Evolutionary conservation across 2,329 filamentous ascomycete genomes (phyloP), one percentile per base, ranked within the genome.

Genomic region (Aspergillus vadensis): DNA sequence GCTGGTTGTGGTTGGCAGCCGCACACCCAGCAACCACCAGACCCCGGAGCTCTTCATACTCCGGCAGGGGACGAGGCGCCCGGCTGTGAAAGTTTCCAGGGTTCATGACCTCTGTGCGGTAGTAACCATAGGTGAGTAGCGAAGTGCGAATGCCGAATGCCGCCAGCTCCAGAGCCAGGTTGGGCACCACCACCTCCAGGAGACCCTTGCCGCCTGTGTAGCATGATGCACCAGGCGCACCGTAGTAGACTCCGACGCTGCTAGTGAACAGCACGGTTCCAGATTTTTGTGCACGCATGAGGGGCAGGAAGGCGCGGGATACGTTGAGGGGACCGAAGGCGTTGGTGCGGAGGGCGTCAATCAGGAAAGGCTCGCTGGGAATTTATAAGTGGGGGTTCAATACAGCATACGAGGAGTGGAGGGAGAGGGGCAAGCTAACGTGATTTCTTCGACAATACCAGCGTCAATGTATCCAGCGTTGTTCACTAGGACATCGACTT

Each of bases 61-160:
- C 66, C 21, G 44, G 44, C 44, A 49, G 5, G 1, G 7, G 50
- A 23, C 60, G 36, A 5, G 59, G 25, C 12, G 60, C 49, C 1
- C 55, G 21, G 43, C 55, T 23, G 21, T 55, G 32, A 8, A 55
- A 36, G 21, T 61, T 58, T 3, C 49, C 52, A 8, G 58, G 36
- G 5, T 79, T 77, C 7, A 85, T 74, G 52, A 86, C 81, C 0
- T 68, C 72, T 0, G 83, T 86, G 2, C 83, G 79, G 67, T 86
- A 85, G 60, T 82, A 82, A 0, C 83, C 84, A 0, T 83, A 83
- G 61, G 84, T 83, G 3, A 85, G 71, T 1, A 77, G 68, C 74
- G 52, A 81, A 72, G 60, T 55, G 12, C 59, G 52, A 5, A 82
- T 73, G 0, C 77, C 75, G 32, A 78, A 76, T 4, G 50, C 17